Evolutionary conservation across 202 grass and related monocot species (phyloP), one percentile per base, ranked within the genome.

Genomic region (Schoenoplectus tabernaemontani): DNA sequence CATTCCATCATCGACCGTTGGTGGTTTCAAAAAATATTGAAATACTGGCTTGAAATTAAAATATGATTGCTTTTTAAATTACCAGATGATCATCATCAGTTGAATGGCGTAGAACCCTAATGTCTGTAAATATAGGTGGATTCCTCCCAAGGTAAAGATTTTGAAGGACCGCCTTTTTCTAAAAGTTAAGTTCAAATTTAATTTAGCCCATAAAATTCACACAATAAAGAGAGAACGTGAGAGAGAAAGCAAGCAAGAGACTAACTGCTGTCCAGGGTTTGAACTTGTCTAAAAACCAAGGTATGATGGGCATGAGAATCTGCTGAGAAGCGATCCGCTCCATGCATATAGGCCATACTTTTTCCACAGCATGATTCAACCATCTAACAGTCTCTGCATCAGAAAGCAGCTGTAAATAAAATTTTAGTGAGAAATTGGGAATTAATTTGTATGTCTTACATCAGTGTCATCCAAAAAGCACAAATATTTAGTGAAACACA

Each of bases 381-480:
- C 96, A 99, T 64, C 96, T 82, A 74, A 99, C 90, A 62, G 96
- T 92, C 79, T 99, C 96, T 85, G 96, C 83, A 91, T 99, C 96
- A 64, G 96, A 99, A 43, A 99, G 91, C 85, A 96, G 82, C 96
- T 99, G 85, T 2, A 26, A 78, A 68, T 23, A 61, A 86, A 88
- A 33, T 82, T 34, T 83, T 39, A 75, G 77, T 79, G 57, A 85
- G 79, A 47, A 50, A 65, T n/a, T n/a, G n/a, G n/a, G n/a, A n/a
- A n/a, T n/a, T n/a, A n/a, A n/a, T n/a, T n/a, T n/a, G n/a, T n/a
- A n/a, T n/a, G n/a, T n/a, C n/a, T n/a, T 64, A 64, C 42, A 50
- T 43, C 24, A 30, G 4, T 32, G 16, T 65, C 46, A n/a, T n/a
- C 56, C 24, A 53, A 59, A 48, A 22, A 20, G 26, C 4, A 80